These are phyloP conservation scores for Rhynchosporium graminicola DNA, from an alignment of 2,329 filamentous ascomycete genomes.

Conservation along the genomic window DNA sequence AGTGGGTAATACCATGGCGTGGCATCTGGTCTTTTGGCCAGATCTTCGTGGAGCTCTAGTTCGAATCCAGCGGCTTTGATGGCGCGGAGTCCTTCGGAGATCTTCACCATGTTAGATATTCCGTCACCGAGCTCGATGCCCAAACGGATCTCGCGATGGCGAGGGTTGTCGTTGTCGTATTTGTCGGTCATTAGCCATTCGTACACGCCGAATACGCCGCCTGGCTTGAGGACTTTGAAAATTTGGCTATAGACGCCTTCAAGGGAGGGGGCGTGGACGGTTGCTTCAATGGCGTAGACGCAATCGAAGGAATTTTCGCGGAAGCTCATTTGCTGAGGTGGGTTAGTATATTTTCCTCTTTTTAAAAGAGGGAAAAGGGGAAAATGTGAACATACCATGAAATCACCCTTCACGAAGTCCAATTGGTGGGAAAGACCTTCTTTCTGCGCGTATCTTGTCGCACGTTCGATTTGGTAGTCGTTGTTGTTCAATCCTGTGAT, in stretches of 20 bases:
- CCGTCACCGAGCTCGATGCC: constrained; percentile 96
- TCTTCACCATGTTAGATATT: constrained; percentile 96
- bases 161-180: constrained; percentile 86
- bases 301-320: constrained; percentile 89
- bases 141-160: constrained; percentile 90
- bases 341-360: constrained; percentile 13
- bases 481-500: constrained; percentile 97
- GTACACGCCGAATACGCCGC: constrained; percentile 94
- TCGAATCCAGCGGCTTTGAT: constrained; percentile 90
- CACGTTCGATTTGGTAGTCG: constrained; percentile 96
- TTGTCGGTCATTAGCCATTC: constrained; percentile 99
- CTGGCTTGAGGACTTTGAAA: constrained; percentile 92
- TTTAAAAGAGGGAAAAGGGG: background rate
- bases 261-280: constrained; percentile 87
- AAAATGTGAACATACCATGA: constrained; percentile 64
- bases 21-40: constrained; percentile 74
- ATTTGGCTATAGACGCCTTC: constrained; percentile 95
- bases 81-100: constrained; percentile 78
- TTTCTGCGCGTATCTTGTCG: constrained; percentile 81
- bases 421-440: constrained; percentile 81
- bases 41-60: constrained; percentile 80
- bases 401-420: constrained; percentile 90
- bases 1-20: constrained; percentile 96
- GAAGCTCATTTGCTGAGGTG: constrained; percentile 82
- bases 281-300: constrained; percentile 96